Conservation (phyloP, 106 monocot species). For the Acorus calamus region DNA sequence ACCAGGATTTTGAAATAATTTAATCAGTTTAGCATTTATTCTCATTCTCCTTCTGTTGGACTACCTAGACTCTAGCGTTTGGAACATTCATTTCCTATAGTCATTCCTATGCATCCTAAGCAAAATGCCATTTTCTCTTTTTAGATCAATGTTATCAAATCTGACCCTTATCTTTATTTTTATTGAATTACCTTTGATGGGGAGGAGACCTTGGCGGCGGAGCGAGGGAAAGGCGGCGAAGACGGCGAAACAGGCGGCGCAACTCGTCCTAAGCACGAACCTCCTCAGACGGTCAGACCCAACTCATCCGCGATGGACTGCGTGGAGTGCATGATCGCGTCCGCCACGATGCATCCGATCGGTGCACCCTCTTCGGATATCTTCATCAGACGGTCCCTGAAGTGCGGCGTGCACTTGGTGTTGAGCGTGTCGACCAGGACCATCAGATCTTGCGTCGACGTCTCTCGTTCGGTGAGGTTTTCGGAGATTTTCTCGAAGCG, state of each 20-base stretch:
- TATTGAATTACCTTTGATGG: constrained; percentile 2
- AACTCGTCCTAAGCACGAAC: constrained; percentile 8
- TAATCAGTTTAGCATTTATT: too few species aligned
- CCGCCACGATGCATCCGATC: constrained; percentile 6
- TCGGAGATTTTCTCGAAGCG: constrained; percentile 1
- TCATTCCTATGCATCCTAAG: too few species aligned
- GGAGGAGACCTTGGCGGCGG: not conserved
- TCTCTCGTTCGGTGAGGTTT: not conserved
- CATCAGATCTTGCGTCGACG: not conserved
- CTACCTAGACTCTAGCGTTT: too few species aligned
- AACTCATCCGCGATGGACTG: constrained; percentile 3
- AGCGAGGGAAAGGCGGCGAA: not conserved
- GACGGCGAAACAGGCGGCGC: not conserved
- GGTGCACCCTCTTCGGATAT: not conserved
- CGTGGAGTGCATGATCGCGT: constrained; percentile 1
- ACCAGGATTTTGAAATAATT: too few species aligned
- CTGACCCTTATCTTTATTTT: too few species aligned
- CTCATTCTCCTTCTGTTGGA: too few species aligned
- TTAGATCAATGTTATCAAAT: too few species aligned
- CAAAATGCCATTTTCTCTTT: too few species aligned
- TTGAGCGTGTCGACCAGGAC: not conserved
- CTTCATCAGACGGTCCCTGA: not conserved
- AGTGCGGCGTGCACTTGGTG: not conserved
- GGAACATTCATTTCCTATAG: too few species aligned
- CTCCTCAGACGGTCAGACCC: not conserved